A percentile compares a stretch with the other conserved stretches of the same genome.
Conservation (phyloP, 306 rosid species). For the Vigna hirtella region DNA sequence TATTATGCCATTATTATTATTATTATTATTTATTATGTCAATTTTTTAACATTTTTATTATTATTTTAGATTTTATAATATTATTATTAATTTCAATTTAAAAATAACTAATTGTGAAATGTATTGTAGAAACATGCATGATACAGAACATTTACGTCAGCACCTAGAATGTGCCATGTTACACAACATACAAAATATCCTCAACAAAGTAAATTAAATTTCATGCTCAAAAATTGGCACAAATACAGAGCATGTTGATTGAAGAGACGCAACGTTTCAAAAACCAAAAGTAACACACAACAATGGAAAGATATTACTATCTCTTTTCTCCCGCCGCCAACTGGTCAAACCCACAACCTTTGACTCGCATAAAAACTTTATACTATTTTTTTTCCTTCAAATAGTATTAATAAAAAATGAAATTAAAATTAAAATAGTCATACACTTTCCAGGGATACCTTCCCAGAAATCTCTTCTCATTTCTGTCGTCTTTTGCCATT, state of each 20-base stretch:
- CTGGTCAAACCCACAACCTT: constrained; percentile 75
- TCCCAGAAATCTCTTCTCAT: constrained; percentile 52
- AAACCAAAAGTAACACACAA: too few species aligned
- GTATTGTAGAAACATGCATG: too few species aligned
- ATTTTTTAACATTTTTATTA: too few species aligned
- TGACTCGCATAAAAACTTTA: constrained; percentile 50
- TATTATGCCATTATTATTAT: too few species aligned
- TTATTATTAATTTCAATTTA: too few species aligned
- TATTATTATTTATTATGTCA: too few species aligned
- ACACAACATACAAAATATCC: background rate
- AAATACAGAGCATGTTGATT: background rate
- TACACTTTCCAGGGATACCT: constrained; percentile 33
- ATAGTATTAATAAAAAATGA: background rate
- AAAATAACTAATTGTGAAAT: too few species aligned
- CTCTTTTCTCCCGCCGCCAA: constrained; percentile 60
- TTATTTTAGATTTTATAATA: too few species aligned
- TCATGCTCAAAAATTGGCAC: background rate
- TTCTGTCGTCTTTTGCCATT: background rate
- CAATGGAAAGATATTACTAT: too few species aligned
- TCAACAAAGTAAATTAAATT: background rate
- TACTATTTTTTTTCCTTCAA: background rate
- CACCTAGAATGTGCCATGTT: too few species aligned
- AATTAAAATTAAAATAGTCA: background rate
- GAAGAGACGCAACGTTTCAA: background rate
- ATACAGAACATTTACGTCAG: too few species aligned